Evolutionary conservation across 768 basidiomycete species (phyloP).

Genomic region (Hygrophorus pudorinus): DNA sequence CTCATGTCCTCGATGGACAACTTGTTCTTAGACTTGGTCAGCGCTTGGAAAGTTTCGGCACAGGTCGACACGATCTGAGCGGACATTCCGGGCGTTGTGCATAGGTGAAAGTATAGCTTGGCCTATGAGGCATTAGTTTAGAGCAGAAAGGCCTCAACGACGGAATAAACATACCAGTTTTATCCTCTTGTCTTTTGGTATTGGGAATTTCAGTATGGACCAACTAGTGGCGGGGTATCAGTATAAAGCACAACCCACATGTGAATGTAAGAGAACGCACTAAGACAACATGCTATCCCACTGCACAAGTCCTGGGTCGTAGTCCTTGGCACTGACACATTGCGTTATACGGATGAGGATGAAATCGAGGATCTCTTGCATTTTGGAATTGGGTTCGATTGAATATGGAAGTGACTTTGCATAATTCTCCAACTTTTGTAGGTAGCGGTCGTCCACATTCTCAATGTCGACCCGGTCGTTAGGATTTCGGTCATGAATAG

Average conservation of each 20-base stretch:
- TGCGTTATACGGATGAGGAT: conserved; percentile 61
- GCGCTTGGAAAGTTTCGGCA: conserved; percentile 48
- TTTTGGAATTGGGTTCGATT: conserved; percentile 64
- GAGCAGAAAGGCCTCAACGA: too few species aligned
- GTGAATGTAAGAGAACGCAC: conserved; percentile 29
- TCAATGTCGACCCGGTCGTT: conserved; percentile 20
- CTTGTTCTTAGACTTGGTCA: conserved; percentile 64
- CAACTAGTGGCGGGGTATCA: conserved; percentile 36
- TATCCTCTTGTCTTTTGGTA: conserved; percentile 71
- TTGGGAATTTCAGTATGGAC: conserved; percentile 77
- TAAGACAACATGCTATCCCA: conserved; percentile 72
- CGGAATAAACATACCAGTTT: conserved; percentile 23
- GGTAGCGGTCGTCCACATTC: conserved; percentile 32
- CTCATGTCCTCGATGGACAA: conserved; percentile 69
- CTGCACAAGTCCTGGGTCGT: conserved; percentile 68
- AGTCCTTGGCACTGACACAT: conserved; percentile 72
- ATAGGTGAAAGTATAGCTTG: conserved; percentile 70
- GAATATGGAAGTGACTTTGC: conserved; percentile 64
- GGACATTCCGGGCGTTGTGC: conserved; percentile 69
- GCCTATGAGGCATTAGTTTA: conserved; percentile 20
- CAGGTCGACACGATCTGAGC: conserved; percentile 56
- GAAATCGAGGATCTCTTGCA: conserved; percentile 69
- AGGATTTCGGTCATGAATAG: conserved; percentile 26
- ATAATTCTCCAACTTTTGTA: conserved; percentile 53
- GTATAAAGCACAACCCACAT: background rate